Percentiles rank a stretch among this genome's conserved stretches.
phyloP scores from a whole-genome alignment of 2,329 filamentous ascomycete genomes.

The Ascochyta viciae-villosae region DNA sequence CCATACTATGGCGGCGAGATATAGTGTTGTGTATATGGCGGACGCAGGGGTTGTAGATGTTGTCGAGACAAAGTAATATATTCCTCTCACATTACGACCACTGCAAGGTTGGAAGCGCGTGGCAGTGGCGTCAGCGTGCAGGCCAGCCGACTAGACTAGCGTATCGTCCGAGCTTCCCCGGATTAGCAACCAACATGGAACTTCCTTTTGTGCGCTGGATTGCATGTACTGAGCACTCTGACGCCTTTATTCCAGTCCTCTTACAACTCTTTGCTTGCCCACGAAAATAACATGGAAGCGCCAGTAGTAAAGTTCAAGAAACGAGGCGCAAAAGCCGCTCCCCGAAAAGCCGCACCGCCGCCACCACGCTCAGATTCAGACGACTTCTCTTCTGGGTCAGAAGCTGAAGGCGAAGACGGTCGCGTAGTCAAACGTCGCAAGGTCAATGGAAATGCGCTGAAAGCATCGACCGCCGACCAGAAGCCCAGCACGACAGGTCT shows the following conservation, averaged over 20 bases:
- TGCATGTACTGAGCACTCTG: neutral
- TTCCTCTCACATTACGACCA: too few relatives aligned
- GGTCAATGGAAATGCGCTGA: slow-evolving; percentile 70
- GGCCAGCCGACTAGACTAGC: slow-evolving; percentile 7
- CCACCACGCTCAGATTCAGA: slow-evolving; percentile 62
- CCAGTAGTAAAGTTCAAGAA: slow-evolving; percentile 84
- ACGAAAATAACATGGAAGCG: slow-evolving; percentile 41
- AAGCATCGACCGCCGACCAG: slow-evolving; percentile 66
- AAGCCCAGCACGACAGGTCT: slow-evolving; percentile 49
- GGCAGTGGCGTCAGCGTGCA: slow-evolving; percentile 4
- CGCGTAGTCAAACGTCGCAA: slow-evolving; percentile 79
- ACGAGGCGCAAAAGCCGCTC: slow-evolving; percentile 75
- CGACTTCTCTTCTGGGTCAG: slow-evolving; percentile 73
- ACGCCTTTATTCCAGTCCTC: too few relatives aligned
- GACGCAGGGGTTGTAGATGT: too few relatives aligned
- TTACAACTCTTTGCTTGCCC: neutral
- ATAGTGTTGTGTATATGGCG: neutral
- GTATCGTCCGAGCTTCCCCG: slow-evolving; percentile 9
- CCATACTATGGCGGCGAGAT: slow-evolving; percentile 13
- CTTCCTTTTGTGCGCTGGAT: slow-evolving; percentile 10
- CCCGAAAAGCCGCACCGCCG: slow-evolving; percentile 83
- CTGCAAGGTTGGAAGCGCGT: neutral
- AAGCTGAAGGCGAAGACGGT: slow-evolving; percentile 72
- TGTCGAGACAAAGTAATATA: neutral
- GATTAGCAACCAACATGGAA: slow-evolving; percentile 16